Evolutionary conservation across 2,329 filamentous ascomycete species (phyloP), one percentile per base, ranked within the genome.

Genomic region (Colletotrichum tofieldiae): DNA sequence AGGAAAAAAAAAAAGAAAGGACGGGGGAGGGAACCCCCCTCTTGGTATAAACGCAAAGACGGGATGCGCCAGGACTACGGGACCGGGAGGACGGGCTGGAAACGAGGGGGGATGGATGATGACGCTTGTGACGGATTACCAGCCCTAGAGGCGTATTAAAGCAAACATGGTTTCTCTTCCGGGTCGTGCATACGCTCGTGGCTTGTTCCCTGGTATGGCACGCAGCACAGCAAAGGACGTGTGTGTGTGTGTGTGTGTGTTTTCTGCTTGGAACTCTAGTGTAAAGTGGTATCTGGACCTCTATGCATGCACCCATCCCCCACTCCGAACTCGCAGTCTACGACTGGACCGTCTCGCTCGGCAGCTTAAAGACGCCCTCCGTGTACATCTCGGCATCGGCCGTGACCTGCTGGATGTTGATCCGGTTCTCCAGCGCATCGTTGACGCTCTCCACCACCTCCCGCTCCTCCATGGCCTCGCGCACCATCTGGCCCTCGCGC

Each of bases 381-480:
- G 89, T 86, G 80, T 92, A 93, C 12, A 80, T 80, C 71, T 93
- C 91, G 1, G 93, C 93, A 75, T 93, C 92, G 66, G 83, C 85
- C 59, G 87, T 85, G 54, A 95, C 88, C 37, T 81, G 83, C 49
- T 83, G 81, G 29, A 94, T 88, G 78, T 94, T 87, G 71, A 94
- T 87, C 65, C 91, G 87, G 74, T 87, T 89, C 77, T 85, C 84
- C 75, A 95, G 81, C 14, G 91, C 93, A 79, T 91, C 88, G 71
- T 93, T 91, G 73, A 94, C 88, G 64, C 92, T 90, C 77, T 92
- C 91, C 45, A 94, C 83, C 9, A 95, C 93, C 73, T 93, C 92
- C 73, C 90, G 87, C 74, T 96, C 93, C 84, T 95, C 93, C 88
- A 97, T 93, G 32, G 93, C 90, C 77, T 93, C 90, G 45, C 88